A percentile compares a stretch with the other conserved stretches of the same genome.
These are phyloP conservation scores for Yarrowia deformans DNA, from an alignment of 805 yeast genomes.

Conservation along the genomic window DNA sequence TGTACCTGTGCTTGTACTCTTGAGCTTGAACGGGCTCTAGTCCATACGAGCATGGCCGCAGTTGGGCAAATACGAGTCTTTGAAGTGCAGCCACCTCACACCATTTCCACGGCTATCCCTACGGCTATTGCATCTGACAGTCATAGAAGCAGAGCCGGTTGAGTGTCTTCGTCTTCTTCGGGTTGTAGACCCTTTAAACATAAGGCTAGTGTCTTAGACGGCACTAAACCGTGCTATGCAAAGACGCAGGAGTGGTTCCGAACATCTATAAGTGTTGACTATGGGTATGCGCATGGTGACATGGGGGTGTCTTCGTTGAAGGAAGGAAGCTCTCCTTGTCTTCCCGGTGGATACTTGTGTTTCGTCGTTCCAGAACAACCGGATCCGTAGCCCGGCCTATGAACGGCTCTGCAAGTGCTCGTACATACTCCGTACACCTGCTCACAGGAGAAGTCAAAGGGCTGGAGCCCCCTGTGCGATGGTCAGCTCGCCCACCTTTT, in stretches of 20 bases:
- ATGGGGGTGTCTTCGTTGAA: conserved; percentile 9
- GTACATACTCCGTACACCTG: too few species aligned
- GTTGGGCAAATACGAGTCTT: too few species aligned
- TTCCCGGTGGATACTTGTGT: not conserved
- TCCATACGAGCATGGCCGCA: too few species aligned
- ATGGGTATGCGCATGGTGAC: conserved; percentile 15
- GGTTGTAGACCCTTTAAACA: conserved; percentile 19
- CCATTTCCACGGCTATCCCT: too few species aligned
- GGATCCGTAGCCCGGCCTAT: not conserved
- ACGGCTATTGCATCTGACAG: too few species aligned
- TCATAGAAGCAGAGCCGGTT: not conserved
- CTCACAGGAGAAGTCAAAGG: not conserved
- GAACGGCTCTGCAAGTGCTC: not conserved
- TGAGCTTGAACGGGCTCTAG: too few species aligned
- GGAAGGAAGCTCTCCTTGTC: too few species aligned
- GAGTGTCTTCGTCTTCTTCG: not conserved
- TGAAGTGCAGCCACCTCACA: too few species aligned
- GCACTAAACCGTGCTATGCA: not conserved
- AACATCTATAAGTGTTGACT: conserved; percentile 21
- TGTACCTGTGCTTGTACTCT: too few species aligned
- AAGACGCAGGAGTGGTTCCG: conserved; percentile 24
- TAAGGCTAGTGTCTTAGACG: not conserved
- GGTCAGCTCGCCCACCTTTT: too few species aligned
- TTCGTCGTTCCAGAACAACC: conserved; percentile 5
- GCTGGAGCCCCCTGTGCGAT: too few species aligned